A percentile compares a stretch with the other conserved stretches of the same genome.
phyloP scores from a whole-genome alignment of 257 asterid genomes.

The Solanum chiquidenum region DNA sequence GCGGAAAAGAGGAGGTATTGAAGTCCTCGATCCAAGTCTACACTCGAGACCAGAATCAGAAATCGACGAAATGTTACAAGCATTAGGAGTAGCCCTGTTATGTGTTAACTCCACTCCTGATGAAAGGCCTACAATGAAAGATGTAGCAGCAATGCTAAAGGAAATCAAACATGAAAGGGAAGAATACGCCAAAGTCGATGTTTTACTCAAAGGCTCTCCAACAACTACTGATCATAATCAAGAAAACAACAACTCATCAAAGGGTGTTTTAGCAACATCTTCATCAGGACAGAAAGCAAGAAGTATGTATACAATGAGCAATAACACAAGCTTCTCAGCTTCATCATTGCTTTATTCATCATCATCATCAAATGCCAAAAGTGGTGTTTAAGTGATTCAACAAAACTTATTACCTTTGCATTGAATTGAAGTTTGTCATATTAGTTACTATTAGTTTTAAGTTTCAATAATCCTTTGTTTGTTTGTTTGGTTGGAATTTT shows the following conservation, averaged over 20 bases:
- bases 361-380: conserved; percentile 16
- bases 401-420: background rate
- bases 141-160: conserved; percentile 46
- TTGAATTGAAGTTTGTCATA: background rate
- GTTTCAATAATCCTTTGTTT: background rate
- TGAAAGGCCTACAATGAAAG: conserved; percentile 44
- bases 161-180: conserved; percentile 44
- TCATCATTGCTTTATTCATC: conserved; percentile 32
- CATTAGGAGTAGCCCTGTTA: conserved; percentile 30
- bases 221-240: background rate
- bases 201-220: conserved; percentile 18
- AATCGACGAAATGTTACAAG: conserved; percentile 31
- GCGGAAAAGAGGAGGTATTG: conserved; percentile 14
- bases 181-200: conserved; percentile 28
- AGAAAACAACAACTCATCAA: background rate
- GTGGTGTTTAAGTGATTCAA: conserved; percentile 4
- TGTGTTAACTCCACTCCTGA: conserved; percentile 33
- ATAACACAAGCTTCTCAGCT: conserved; percentile 30
- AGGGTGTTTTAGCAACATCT: conserved; percentile 14
- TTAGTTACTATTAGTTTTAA: background rate
- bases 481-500: background rate
- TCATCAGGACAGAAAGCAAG: conserved; percentile 16
- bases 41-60: conserved; percentile 23
- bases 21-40: conserved; percentile 24
- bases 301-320: conserved; percentile 16